These are phyloP conservation scores for bread wheat (Triticum aestivum) DNA, from an alignment of 176 grass and related monocot species.

Conservation along the genomic window IWGSC_CS_RefSeq_v2.1 NC_057796.1:374357385-374357884, in stretches of 20 bases:
- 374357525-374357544: not conserved
- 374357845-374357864: too few species aligned
- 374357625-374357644: not conserved
- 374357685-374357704: not conserved
- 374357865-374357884: too few species aligned
- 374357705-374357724: too few species aligned
- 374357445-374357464: conserved; percentile 24
- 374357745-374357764: too few species aligned
- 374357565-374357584: not conserved
- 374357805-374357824: too few species aligned
- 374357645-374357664: not conserved
- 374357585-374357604: not conserved
- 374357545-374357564: not conserved
- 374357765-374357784: too few species aligned
- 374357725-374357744: too few species aligned
- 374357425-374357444: conserved; percentile 8
- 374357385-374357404: conserved; percentile 11
- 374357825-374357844: too few species aligned
- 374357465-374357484: conserved; percentile 4
- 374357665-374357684: not conserved
- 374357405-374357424: conserved; percentile 44
- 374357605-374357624: conserved; percentile 1
- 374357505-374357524: conserved; percentile 16
- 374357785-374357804: too few species aligned
- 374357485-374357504: conserved; percentile 21